These are phyloP conservation scores for Lumnitzera racemosa DNA, from an alignment of 345 rosid genomes.

Conservation along the genomic window DNA sequence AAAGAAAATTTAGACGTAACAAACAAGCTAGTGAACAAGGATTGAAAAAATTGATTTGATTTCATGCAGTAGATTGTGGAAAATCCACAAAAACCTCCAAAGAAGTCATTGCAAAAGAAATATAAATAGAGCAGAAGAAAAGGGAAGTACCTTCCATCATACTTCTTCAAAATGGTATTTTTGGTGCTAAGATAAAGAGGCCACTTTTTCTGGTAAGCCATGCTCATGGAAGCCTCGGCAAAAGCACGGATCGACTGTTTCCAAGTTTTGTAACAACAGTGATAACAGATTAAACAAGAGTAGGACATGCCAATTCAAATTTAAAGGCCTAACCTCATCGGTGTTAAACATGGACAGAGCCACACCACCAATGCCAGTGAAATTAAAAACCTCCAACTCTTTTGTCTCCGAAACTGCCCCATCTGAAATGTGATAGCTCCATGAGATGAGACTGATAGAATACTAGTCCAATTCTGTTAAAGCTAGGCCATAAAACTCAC, in stretches of 20 bases:
- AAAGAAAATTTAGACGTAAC: constrained; percentile 1
- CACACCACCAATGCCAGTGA: constrained; percentile 90
- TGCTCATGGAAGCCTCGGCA: constrained; percentile 92
- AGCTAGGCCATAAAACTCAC: constrained; percentile 20
- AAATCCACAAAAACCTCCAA: too few relatives aligned
- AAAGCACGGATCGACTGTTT: constrained; percentile 79
- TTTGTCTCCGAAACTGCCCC: constrained; percentile 52
- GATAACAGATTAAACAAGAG: too few relatives aligned
- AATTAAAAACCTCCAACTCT: constrained; percentile 76
- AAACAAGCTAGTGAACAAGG: too few relatives aligned
- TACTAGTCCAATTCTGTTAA: background rate
- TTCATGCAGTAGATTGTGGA: too few relatives aligned
- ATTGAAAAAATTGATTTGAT: too few relatives aligned
- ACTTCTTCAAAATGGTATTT: constrained; percentile 96
- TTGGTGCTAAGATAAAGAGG: constrained; percentile 99
- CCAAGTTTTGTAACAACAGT: too few relatives aligned
- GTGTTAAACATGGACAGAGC: constrained; percentile 93
- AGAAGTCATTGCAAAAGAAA: too few relatives aligned
- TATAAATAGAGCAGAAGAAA: background rate
- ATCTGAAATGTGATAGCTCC: constrained; percentile 29
- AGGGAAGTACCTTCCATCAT: constrained; percentile 83
- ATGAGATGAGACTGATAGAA: background rate
- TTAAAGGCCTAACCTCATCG: constrained; percentile 59
- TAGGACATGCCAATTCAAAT: background rate
- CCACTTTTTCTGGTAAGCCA: constrained; percentile 91